A percentile compares a stretch with the other conserved stretches of the same genome.
These are phyloP conservation scores for Scleromitrula shiraiana DNA, from an alignment of 2,329 filamentous ascomycete species.

Conservation along the genomic window DNA sequence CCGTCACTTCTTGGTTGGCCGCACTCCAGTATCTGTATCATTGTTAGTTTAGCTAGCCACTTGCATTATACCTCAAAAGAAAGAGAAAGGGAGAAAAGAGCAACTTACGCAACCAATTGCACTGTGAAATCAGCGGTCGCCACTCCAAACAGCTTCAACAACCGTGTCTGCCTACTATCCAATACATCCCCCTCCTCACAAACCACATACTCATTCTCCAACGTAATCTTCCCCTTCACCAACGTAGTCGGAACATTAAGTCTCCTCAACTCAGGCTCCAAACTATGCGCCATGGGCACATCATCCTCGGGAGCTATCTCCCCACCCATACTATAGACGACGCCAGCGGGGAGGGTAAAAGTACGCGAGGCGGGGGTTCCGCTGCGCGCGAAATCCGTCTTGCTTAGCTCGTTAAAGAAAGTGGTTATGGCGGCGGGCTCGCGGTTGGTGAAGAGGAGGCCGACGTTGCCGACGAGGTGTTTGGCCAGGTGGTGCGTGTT, in stretches of 20 bases:
- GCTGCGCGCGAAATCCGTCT: conserved; percentile 85
- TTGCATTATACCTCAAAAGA: no score
- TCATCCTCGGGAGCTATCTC: conserved; percentile 76
- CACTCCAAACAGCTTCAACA: conserved; percentile 90
- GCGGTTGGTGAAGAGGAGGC: conserved; percentile 84
- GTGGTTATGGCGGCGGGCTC: conserved; percentile 55
- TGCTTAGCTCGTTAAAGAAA: conserved; percentile 65
- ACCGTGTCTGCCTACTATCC: conserved; percentile 83
- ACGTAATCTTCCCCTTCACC: conserved; percentile 77
- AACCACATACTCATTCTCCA: conserved; percentile 48
- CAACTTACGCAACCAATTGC: conserved; percentile 59
- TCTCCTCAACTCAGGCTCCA: conserved; percentile 85
- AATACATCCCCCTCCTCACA: conserved; percentile 79
- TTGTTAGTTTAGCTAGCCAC: no score
- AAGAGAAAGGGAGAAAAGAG: background rate
- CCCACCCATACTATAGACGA: conserved; percentile 72
- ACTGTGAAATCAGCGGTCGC: conserved; percentile 88
- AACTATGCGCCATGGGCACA: conserved; percentile 74
- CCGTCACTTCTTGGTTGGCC: conserved; percentile 50
- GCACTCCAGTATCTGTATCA: conserved; percentile 52
- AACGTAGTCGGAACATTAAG: conserved; percentile 85
- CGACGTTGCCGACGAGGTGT: conserved; percentile 74
- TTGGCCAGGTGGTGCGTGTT: conserved; percentile 63
- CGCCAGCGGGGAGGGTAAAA: conserved; percentile 76
- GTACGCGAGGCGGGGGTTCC: conserved; percentile 66